These are phyloP conservation scores for Geoglossum glabrum DNA, from an alignment of 495 filamentous ascomycete species.

Conservation along the genomic window DNA sequence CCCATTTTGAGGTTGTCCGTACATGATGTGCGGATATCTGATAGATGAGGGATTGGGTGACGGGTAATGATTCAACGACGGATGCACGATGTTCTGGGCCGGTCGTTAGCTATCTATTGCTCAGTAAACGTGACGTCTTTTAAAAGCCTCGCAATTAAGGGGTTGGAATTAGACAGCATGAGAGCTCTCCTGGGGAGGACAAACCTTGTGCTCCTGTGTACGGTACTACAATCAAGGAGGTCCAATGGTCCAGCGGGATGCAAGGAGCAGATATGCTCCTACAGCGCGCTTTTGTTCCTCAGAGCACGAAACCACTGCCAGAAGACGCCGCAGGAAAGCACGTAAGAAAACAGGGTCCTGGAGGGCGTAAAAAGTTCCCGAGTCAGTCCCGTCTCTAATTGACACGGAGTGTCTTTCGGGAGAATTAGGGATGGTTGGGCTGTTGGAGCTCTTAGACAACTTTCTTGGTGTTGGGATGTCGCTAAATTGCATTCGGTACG, in stretches of 20 bases:
- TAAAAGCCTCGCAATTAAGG: neutral
- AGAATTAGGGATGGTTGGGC: neutral
- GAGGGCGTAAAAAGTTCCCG: neutral
- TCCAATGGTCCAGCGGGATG: neutral
- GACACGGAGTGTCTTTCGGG: neutral
- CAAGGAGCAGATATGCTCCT: neutral
- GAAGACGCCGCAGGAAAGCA: too few relatives aligned
- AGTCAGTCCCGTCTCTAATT: neutral
- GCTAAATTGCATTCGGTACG: neutral
- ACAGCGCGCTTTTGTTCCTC: neutral
- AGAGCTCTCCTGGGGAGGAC: neutral
- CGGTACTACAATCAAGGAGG: neutral
- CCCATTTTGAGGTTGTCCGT: conserved; percentile 55
- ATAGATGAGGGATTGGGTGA: neutral
- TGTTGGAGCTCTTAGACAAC: neutral
- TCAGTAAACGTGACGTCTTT: neutral
- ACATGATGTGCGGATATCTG: conserved; percentile 37
- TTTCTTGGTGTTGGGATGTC: neutral
- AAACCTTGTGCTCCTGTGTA: neutral
- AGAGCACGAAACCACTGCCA: too few relatives aligned
- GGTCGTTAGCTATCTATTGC: neutral
- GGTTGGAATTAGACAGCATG: neutral
- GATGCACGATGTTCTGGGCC: neutral
- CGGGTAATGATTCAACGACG: neutral
- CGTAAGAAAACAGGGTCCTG: neutral